Evolutionary conservation across 306 rosid species (phyloP), one percentile per base, ranked within the genome.

Genomic region (Glycyrrhiza uralensis): DNA sequence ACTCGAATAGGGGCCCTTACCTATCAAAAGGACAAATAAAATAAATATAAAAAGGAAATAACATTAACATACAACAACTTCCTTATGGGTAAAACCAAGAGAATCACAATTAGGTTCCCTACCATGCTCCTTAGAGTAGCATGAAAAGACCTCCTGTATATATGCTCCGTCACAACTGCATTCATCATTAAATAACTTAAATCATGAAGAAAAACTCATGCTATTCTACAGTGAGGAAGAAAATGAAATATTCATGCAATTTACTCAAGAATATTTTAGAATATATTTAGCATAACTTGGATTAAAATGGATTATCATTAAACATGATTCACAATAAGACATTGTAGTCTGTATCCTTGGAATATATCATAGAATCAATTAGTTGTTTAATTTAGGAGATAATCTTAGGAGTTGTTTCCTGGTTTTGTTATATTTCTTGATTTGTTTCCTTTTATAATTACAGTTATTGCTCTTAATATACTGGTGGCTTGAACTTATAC

Each of bases 121-220:
- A 28, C 92, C 95, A 77, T 64, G 83, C 71, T 71, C 81, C 75
- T 9, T 66, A n/a, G n/a, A 30, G 92, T 91, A 6, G 89, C 86
- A 86, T 94, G 99, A 66, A 94, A 94, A 7, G 96, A 87, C 82
- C 97, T 91, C 84, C 86, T 75, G 88, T n/a, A n/a, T n/a, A n/a
- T 97, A 94, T 61, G 75, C 78, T 74, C 99, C 99, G 6, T 94
- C 99, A 66, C 99, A 94, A 77, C 99, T 91, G 81, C 80, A 81
- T 41, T 55, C 26, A 44, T 29, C 69, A 59, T 80, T 65, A 39
- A 15, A 39, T 15, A 57, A 71, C 7, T 15, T 29, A 14, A 22
- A 57, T 5, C 18, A 64, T 32, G 45, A 50, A 49, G 4, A 54
- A 32, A 23, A 82, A 9, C 14, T 33, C 39, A 41, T 29, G 54